A percentile compares a stretch with the other conserved stretches of the same genome.
phyloP scores from a whole-genome alignment of 805 yeast species.

The Candida qinlingensis region DNA sequence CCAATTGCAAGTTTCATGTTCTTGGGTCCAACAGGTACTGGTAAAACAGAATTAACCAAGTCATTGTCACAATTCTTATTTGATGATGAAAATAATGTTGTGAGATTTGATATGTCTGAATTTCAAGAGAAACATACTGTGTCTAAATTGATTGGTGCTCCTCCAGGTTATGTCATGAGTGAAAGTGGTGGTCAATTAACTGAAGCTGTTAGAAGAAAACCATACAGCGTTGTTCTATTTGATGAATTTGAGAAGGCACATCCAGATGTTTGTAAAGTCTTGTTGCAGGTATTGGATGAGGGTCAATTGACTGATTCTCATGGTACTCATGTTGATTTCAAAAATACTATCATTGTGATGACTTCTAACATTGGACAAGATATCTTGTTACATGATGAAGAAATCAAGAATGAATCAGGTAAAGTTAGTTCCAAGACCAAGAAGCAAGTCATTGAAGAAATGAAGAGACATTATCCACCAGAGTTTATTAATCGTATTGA shows the following conservation, averaged over 20 bases:
- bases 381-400: constrained; percentile 60
- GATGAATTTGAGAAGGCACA: constrained; percentile 98
- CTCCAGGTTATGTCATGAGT: constrained; percentile 96
- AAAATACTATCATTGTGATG: constrained; percentile 93
- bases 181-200: constrained; percentile 93
- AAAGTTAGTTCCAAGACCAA: constrained; percentile 50
- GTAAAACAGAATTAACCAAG: constrained; percentile 94
- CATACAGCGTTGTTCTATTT: constrained; percentile 86
- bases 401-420: constrained; percentile 48
- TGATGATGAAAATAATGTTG: constrained; percentile 80
- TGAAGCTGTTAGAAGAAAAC: constrained; percentile 92
- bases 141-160: constrained; percentile 91
- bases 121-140: constrained; percentile 93
- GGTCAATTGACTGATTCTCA: constrained; percentile 93
- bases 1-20: constrained; percentile 97
- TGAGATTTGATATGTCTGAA: constrained; percentile 96
- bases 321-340: constrained; percentile 90
- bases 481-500: constrained; percentile 94
- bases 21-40: constrained; percentile 98
- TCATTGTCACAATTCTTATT: constrained; percentile 88
- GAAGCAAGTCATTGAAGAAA: constrained; percentile 54
- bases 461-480: constrained; percentile 80
- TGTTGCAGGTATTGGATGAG: constrained; percentile 91
- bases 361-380: constrained; percentile 97
- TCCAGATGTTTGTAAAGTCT: constrained; percentile 85